Base-by-base conservation (phyloP, 768 basidiomycete genomes). In the Naganishia friedmannii region DNA sequence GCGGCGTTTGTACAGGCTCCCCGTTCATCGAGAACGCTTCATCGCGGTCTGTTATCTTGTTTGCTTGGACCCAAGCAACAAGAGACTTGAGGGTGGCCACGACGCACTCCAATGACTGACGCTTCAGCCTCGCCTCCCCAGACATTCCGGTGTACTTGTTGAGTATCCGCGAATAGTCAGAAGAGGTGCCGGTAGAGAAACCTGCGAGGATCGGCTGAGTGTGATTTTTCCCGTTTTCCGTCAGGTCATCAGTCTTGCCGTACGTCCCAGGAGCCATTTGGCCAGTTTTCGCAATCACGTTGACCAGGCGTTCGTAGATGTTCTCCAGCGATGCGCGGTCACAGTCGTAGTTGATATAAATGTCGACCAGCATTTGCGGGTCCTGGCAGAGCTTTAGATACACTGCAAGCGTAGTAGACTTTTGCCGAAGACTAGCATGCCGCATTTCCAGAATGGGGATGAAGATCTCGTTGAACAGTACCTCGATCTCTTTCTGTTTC, bases 301-400 rank as follows among this genome's bases (percentile, higher is more conserved):
- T 97, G 85, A 98, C 92, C 57, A 97, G 83, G 88, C 91, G 91
- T 77, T 99, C 96, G 81, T 98, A 99, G 69, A 98, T 94, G 82
- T 99, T 98, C 77, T 96, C 95, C 12, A 86, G 86, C 4, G 95
- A 92, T 70, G 92, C 89, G 70, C 92, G 87, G 77, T 99, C 96
- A 79, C 96, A 99, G 78, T 99, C 96, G 78, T 99, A 99, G 80
- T 99, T 99, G 79, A 99, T 88, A 82, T 98, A 99, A 69, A 98
- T 88, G 80, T 99, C 96, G 34, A 99, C 96, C 23, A 99, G 84
- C 10, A 95, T 93, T 80, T 98, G 96, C 1, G 96, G 93, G 77
- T 98, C 96, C 79, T 95, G 91, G 76, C 91, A 94, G 19, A 99
- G 83, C 51, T 90, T 87, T 34, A 95, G 80, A 89, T 96, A 94